A percentile compares a stretch with the other conserved stretches of the same genome.
Evolutionary conservation across 768 basidiomycete species (phyloP).

Genomic region (Boletus patriciae): DNA sequence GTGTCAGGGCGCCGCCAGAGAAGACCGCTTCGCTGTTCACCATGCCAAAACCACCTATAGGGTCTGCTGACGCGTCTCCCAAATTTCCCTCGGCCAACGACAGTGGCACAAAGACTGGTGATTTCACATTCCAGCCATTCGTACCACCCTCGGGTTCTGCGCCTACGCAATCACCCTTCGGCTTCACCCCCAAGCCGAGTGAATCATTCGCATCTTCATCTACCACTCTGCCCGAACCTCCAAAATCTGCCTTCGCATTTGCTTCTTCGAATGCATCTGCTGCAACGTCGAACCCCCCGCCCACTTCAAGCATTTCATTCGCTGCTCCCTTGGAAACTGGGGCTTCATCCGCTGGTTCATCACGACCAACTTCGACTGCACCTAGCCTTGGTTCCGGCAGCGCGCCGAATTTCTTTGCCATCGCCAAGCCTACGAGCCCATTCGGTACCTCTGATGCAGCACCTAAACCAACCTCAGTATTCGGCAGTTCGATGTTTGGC

Average conservation of each 20-base stretch:
- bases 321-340: slow-evolving; percentile 10
- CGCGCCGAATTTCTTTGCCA: slow-evolving; percentile 25
- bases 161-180: slow-evolving; percentile 13
- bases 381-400: slow-evolving; percentile 18
- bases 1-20: slow-evolving; percentile 12
- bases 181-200: slow-evolving; percentile 17
- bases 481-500: slow-evolving; percentile 30
- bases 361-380: slow-evolving; percentile 11
- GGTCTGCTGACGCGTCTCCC: slow-evolving; percentile 16
- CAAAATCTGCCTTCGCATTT: slow-evolving; percentile 34
- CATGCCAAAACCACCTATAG: slow-evolving; percentile 39
- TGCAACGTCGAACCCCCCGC: slow-evolving; percentile 6
- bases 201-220: slow-evolving; percentile 16
- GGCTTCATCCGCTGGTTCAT: not conserved
- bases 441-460: slow-evolving; percentile 22
- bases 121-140: slow-evolving; percentile 30
- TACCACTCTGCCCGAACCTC: slow-evolving; percentile 15
- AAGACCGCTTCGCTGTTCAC: slow-evolving; percentile 18
- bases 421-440: slow-evolving; percentile 14
- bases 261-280: slow-evolving; percentile 8
- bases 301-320: slow-evolving; percentile 23
- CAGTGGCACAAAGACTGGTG: slow-evolving; percentile 17
- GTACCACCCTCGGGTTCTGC: slow-evolving; percentile 20
- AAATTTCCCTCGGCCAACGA: slow-evolving; percentile 16
- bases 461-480: slow-evolving; percentile 26